Base-by-base conservation (phyloP, 345 rosid species). In the Salix brachista region DNA sequence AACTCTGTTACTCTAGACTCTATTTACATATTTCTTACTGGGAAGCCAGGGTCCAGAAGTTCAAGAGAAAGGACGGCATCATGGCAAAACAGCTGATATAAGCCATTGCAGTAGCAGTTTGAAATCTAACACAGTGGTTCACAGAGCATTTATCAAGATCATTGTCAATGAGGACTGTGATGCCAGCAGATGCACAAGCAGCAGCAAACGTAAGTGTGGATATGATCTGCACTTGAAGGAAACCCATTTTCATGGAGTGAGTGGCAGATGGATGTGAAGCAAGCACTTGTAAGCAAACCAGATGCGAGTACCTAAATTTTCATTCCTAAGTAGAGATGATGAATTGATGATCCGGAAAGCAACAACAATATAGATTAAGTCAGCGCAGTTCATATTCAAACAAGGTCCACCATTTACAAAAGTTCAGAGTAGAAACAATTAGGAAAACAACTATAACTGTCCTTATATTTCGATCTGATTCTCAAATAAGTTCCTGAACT, bases 181-280 rank as follows among this genome's bases (percentile, higher is more conserved):
- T 91, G 73, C 93, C 96, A 0, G 96, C 92, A 23, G 96, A 85
- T 17, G 93, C 92, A 79, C 92, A 91, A 44, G 96, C 96, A 54
- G 96, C 94, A 17, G 96, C 92, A 77, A 87, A 91, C 14, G 81
- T 85, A 56, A 91, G 89, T 14, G 92, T 91, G 70, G 93, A 91
- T 65, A 88, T 88, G 73, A 91, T 84, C 96, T 91, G 90, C 86
- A 84, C 46, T 76, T 41, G 42, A 54, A 11, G 72, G 28, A 80
- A 41, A 13, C 1, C 26, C 13, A 56, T 34, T n/a, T 81, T 36
- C 77, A 89, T 19, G 23, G 8, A 46, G 12, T 73, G 23, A 69
- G 76, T 32, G 14, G 14, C 16, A 9, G 34, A 19, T 48, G 26
- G 67, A 75, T 16, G 50, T 14, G 54, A 64, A 56, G 34, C 56